Evolutionary conservation across 768 basidiomycete species (phyloP), one percentile per base, ranked within the genome.

Genomic region (Aureoboletus auriporus): DNA sequence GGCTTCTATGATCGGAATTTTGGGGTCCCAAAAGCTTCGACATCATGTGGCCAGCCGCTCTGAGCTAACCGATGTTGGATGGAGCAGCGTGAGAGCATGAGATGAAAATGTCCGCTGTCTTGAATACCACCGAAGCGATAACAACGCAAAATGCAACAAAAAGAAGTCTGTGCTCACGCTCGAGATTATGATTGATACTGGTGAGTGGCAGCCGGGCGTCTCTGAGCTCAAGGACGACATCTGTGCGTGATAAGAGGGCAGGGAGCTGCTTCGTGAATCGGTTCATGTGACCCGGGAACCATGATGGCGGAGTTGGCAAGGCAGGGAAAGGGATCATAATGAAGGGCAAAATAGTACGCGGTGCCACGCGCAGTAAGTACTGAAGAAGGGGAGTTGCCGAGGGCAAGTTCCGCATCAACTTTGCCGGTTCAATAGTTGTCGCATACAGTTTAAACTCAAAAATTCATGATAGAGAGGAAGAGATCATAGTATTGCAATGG

Each of bases 241-340:
- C 87, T 30, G 90, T 91, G 52, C 83, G 83, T 29, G 83, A 79
- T 36, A 97, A 77, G 50, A 93, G 72, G 16, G 77, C 70, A 16
- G 92, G 89, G 37, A 96, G 73, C 64, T 80, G 79, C 52, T 83
- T 77, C 37, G 84, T 78, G 64, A 95, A 95, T 60, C 83, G 80
- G 69, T 82, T 85, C 93, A 96, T 97, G 69, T 97, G 93, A 30
- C 93, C 93, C 23, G 91, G 91, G 71, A 86, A 95, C 93, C 93
- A 96, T 76, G 93, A 93, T 44, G 86, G 86, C 28, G 90, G 84
- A 39, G 72, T 69, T 38, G 87, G 82, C 20, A 93, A 76, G 47
- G 69, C 68, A 47, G 77, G 75, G 50, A 72, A 67, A 31, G 66
- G 64, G 41, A 75, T 56, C 51, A 72, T 44, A 33, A 33, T 17